Conservation (phyloP, 306 rosid genomes). For the Glycyrrhiza uralensis region DNA sequence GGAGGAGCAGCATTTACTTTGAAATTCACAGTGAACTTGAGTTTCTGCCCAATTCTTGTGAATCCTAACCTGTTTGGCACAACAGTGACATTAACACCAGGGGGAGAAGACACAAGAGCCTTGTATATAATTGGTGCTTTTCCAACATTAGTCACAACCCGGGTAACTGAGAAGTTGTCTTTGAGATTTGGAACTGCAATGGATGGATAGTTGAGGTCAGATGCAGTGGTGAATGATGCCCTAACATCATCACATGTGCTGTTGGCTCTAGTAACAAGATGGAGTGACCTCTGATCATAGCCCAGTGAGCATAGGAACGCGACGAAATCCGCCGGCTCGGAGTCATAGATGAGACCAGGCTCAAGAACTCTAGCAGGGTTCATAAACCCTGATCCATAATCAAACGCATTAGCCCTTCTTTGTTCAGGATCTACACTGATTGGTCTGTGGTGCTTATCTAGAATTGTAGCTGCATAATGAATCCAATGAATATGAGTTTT, state of each 20-base stretch:
- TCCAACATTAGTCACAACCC: slow-evolving; percentile 75
- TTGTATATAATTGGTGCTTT: slow-evolving; percentile 47
- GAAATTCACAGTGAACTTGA: slow-evolving; percentile 64
- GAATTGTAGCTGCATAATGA: slow-evolving; percentile 59
- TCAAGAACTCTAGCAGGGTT: slow-evolving; percentile 77
- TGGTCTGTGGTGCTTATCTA: slow-evolving; percentile 60
- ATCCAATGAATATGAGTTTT: no score
- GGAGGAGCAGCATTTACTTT: slow-evolving; percentile 41
- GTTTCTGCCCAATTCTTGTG: slow-evolving; percentile 54
- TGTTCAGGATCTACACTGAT: slow-evolving; percentile 58
- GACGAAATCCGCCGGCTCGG: slow-evolving; percentile 51
- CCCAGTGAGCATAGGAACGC: slow-evolving; percentile 71
- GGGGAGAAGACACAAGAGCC: slow-evolving; percentile 57
- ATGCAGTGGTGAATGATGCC: slow-evolving; percentile 43
- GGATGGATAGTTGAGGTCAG: slow-evolving; percentile 73
- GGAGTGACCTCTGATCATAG: slow-evolving; percentile 57
- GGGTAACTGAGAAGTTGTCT: slow-evolving; percentile 46
- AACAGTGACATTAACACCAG: slow-evolving; percentile 63
- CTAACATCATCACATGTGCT: slow-evolving; percentile 53
- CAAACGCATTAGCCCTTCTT: slow-evolving; percentile 68
- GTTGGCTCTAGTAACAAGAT: slow-evolving; percentile 65
- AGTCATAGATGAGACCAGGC: slow-evolving; percentile 72
- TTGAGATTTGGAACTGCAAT: slow-evolving; percentile 61
- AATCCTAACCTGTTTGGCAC: slow-evolving; percentile 52
- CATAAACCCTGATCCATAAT: slow-evolving; percentile 81